Evolutionary conservation across 2,329 filamentous ascomycete genomes (phyloP), one percentile per base, ranked within the genome.

Genomic region (Pseudocercospora fijiensis): DNA sequence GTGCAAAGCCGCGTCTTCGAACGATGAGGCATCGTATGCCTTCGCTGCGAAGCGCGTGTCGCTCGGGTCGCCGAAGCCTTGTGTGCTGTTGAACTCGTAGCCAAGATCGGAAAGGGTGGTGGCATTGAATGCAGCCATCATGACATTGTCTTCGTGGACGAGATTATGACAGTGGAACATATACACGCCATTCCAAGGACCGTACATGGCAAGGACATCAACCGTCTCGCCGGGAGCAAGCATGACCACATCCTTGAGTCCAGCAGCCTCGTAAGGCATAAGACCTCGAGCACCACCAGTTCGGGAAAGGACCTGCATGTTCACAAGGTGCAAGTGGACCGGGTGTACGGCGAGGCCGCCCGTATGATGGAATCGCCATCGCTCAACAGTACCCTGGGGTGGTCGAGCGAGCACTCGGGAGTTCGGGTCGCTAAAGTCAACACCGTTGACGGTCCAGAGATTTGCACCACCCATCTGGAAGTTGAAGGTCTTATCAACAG

Each of bases 191-290:
- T 82, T 80, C 79, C 80, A 84, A 0, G 83, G 83, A 2, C 79
- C 79, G 68, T 82, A 85, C 68, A 80, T 77, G 1, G 83, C 83
- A 45, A 83, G 77, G 0, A 85, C 82, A 5, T 78, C 76, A 11
- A 83, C 81, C 0, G 75, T 80, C 74, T 87, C 84, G 18, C 80
- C 79, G 0, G 73, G 74, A 9, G 79, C 82, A 1, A 87, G 77
- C 78, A 83, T 83, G 1, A 86, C 83, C 1, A 86, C 82, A 67
- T 87, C 85, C 72, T 87, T 86, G 18, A 85, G 78, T 0, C 82
- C 84, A 0, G 78, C 80, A 1, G 77, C 75, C 73, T 87, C 85
- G 67, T 87, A 87, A 0, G 82, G 78, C 65, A 78, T 69, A 4
- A 86, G 79, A 11, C 69, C 71, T 2, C 79, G 76, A 18, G 77